Evolutionary conservation across 2,329 filamentous ascomycete species (phyloP), one percentile per base, ranked within the genome.

Genomic region (Ilyonectria mors-panacis): DNA sequence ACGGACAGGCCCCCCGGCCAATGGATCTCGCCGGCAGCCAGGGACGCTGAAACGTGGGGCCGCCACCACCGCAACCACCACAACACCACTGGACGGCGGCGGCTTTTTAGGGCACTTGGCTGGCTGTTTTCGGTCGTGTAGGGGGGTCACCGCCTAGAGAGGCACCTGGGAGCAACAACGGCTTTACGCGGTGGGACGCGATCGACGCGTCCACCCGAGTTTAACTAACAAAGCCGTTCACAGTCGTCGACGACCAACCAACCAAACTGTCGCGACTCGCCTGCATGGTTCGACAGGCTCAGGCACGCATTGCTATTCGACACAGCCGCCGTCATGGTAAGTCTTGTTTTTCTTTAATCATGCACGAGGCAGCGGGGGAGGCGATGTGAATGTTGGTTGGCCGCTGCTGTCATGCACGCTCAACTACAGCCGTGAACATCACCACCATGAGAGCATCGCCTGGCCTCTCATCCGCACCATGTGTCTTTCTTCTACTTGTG

Each of bases 111-210:
- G 55, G 63, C 28, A 30, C 37, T 30, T 56, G 45, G 63, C 51
- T 10, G 50, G 37, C 39, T 19, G 44, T 45, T 28, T 53, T 35
- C 39, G 47, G 63, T 28, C 42, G 42, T 26, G n/a, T 26, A 35
- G 44, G 47, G 44, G 33, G 51, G 10, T 44, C 28, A 28, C 19
- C 17, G 33, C 33, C 39, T 45, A n/a, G 63, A 30, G 53, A 50
- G 51, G 50, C 66, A 17, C 13, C 19, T 21, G 33, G n/a, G 21
- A 59, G 66, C 69, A 73, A 72, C 70, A 74, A 70, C 76, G 66
- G 75, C 80, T 81, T 81, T 80, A 81, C 80, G 78, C 80, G 80
- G 74, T 71, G 30, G 59, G 64, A 67, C 67, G 69, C 69, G 72
- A 68, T 47, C 51, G 28, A 70, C 73, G 71, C 63, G 67, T 65